Conservation (phyloP, 129 eudicot genomes). For the Tagetes erecta region DNA sequence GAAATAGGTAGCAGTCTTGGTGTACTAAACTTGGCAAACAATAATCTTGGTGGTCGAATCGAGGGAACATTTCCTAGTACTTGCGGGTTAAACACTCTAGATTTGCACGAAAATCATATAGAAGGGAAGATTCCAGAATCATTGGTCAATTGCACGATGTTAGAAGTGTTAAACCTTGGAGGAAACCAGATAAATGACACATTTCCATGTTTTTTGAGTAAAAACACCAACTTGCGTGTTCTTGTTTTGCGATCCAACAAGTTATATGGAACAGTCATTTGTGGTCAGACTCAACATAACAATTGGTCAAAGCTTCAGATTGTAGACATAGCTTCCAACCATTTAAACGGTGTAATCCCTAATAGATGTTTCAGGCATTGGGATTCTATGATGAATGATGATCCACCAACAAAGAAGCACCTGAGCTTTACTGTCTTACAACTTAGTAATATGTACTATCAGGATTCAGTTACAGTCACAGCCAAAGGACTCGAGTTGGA, state of each 20-base stretch:
- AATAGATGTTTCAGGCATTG: slow-evolving; percentile 29
- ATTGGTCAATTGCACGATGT: slow-evolving; percentile 37
- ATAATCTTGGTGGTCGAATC: slow-evolving; percentile 34
- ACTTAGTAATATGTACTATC: slow-evolving; percentile 40
- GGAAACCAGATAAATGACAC: slow-evolving; percentile 42
- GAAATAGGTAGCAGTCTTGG: slow-evolving; percentile 22
- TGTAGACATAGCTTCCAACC: slow-evolving; percentile 52
- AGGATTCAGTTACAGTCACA: slow-evolving; percentile 51
- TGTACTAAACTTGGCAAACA: slow-evolving; percentile 53
- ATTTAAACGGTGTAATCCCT: slow-evolving; percentile 44
- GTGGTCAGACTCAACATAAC: slow-evolving; percentile 20
- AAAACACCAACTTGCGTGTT: slow-evolving; percentile 47
- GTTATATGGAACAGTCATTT: slow-evolving; percentile 46
- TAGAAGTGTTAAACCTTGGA: slow-evolving; percentile 65
- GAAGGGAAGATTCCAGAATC: slow-evolving; percentile 52
- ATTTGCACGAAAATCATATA: slow-evolving; percentile 43
- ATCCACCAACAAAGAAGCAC: slow-evolving; percentile 20
- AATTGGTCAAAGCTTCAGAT: slow-evolving; percentile 67
- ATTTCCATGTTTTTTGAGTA: slow-evolving; percentile 55
- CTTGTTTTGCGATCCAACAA: slow-evolving; percentile 54
- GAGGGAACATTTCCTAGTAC: slow-evolving; percentile 35
- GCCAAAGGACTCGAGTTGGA: slow-evolving; percentile 51
- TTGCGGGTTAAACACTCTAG: slow-evolving; percentile 55
- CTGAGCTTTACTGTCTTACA: slow-evolving; percentile 29
- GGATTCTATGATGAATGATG: slow-evolving; percentile 47